These are phyloP conservation scores for Chaetomium sp. DNA, from an alignment of 2,329 filamentous ascomycete species.

Conservation along the genomic window DNA sequence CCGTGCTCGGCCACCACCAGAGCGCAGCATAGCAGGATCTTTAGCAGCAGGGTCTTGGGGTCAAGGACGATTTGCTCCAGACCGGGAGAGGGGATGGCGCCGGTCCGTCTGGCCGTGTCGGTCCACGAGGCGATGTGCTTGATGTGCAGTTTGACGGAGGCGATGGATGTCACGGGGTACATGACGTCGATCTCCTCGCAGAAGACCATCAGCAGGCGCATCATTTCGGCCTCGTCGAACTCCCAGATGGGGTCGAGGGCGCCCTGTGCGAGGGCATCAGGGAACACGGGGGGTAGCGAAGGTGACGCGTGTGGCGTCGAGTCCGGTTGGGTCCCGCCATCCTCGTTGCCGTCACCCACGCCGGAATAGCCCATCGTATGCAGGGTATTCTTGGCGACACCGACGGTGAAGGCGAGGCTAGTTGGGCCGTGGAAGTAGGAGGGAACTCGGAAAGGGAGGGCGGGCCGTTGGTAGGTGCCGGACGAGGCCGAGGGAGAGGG, in stretches of 20 bases:
- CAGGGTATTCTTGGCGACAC: slow-evolving; percentile 82
- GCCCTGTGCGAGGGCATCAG: slow-evolving; percentile 42
- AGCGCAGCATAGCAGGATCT: slow-evolving; percentile 79
- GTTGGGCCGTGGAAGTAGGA: slow-evolving; percentile 81
- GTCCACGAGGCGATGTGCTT: slow-evolving; percentile 72
- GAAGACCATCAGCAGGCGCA: slow-evolving; percentile 76
- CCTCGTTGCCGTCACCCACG: slow-evolving; percentile 63
- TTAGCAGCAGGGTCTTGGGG: slow-evolving; percentile 68
- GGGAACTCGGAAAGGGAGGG: slow-evolving; percentile 53
- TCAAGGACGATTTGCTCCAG: slow-evolving; percentile 49
- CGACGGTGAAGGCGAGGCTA: slow-evolving; percentile 80
- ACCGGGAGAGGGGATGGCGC: slow-evolving; percentile 38
- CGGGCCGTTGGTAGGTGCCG: slow-evolving; percentile 41
- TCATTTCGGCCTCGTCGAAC: slow-evolving; percentile 75
- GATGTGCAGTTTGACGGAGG: slow-evolving; percentile 69
- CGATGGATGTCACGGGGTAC: slow-evolving; percentile 83
- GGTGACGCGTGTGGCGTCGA: slow-evolving; percentile 42
- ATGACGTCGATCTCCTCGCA: slow-evolving; percentile 91
- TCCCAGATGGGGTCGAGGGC: slow-evolving; percentile 75
- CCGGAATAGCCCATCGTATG: slow-evolving; percentile 85
- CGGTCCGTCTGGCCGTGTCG: slow-evolving; percentile 51
- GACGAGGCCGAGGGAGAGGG: slow-evolving; percentile 48
- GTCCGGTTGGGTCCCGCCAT: slow-evolving; percentile 46
- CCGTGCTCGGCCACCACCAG: slow-evolving; percentile 78
- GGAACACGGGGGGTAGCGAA: slow-evolving; percentile 36